Base-by-base conservation (phyloP, 2,329 filamentous ascomycete genomes). In the Alternaria rosae region DNA sequence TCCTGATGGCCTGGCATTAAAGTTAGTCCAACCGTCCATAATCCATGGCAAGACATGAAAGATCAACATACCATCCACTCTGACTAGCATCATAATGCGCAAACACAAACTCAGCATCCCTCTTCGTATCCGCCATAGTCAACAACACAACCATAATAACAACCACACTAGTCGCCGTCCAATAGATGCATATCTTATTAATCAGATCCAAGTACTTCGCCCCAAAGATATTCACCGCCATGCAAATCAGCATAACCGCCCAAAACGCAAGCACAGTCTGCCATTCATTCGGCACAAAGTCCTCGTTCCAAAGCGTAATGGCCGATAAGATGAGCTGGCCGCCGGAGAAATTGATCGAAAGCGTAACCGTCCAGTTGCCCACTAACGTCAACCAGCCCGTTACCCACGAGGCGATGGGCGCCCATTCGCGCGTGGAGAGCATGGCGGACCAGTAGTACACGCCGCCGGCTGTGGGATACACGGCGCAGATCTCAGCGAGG, bases 381-480 rank as follows among this genome's bases (percentile, higher is more conserved):
- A 92, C 89, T 0, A 92, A 82, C 0, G 89, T 91, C 57, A 91
- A 75, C 89, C 90, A 92, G 13, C 90, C 90, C 6, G 89, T 90
- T 26, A 91, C 86, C 83, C 89, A 92, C 10, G 85, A 88, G 50
- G 89, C 87, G 55, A 91, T 83, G 3, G 89, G 89, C 5, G 89
- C 88, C 81, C 86, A 92, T 73, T 88, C 82, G 41, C 83, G 85
- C 0, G 88, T 89, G 1, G 86, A 85, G 21, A 92, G 82, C 86
- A 92, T 89, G 2, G 89, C 89, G 57, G 86, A 76, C 89, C 83
- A 85, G 80, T 92, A 92, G 77, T 92, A 92, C 3, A 91, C 88
- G 86, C 90, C 91, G 69, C 90, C 90, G 32, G 89, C 89, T 10
- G 90, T 92, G 10, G 91, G 91, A 71, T 91, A 92, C 41, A 92